Base-by-base conservation (phyloP, 2,329 filamentous ascomycete species). In the Xylaria sp. region DNA sequence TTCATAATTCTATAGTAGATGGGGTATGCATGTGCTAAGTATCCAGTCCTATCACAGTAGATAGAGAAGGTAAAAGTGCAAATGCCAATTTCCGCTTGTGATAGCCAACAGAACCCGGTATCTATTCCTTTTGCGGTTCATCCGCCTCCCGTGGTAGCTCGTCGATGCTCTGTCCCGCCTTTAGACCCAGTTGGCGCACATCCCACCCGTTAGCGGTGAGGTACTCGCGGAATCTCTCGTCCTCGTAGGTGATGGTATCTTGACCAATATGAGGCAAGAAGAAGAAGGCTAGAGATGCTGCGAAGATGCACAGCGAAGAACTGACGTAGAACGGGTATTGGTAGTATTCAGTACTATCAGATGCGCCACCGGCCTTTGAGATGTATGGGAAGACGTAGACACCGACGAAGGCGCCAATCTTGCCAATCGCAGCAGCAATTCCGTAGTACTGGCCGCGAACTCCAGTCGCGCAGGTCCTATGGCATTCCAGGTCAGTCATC, bases 261-360 rank as follows among this genome's bases (percentile, higher is more conserved):
- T 97, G 87, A n/a, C 90, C 90, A 69, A 98, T 91, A 57, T 92
- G 82, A 0, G 94, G 94, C 59, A 97, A 80, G 66, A 87, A 86
- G 74, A 93, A 87, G 9, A 91, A 82, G 1, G 84, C 88, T 32
- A 94, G 78, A 10, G 82, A 80, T 0, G 92, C 93, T 1, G 90
- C 91, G 58, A 97, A 83, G n/a, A 97, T 80, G 73, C 93, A 96
- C 64, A 97, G 80, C 27, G 87, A 84, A 47, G 90, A 92, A 1
- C 90, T 91, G n/a, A 98, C 93, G 79, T 90, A 97, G 82, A 97
- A 98, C 0, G 94, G 94, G 73, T 97, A 93, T 78, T 97, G 93
- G 0, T 93, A 93, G 5, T 85, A 84, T 23, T 87, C 85, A 23
- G 87, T 81, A 0, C 81, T 80, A 62, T 86, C 83, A 0, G 60